Percentiles rank a stretch among this genome's conserved stretches.
Conservation (phyloP, 257 asterid species). For the Verbascum thapsus region DNA sequence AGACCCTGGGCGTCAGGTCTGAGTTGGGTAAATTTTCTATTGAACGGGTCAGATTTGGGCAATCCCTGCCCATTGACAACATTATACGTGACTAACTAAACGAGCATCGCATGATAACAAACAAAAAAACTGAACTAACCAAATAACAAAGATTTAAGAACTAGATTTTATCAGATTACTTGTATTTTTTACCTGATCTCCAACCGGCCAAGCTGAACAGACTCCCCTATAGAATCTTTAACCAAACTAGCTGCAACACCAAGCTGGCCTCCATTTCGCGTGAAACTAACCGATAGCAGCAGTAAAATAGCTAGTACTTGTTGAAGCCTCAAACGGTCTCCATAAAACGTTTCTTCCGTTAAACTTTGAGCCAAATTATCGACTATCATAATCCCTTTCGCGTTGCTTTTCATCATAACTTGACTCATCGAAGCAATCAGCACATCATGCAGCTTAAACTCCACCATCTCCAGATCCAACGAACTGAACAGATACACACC, state of each 20-base stretch:
- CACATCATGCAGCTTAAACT: conserved; percentile 78
- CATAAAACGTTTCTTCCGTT: conserved; percentile 51
- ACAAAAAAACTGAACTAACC: not conserved
- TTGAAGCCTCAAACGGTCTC: conserved; percentile 43
- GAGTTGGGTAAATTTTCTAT: no score
- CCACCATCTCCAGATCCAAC: conserved; percentile 92
- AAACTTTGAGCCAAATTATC: conserved; percentile 57
- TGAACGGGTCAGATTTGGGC: no score
- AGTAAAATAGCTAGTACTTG: conserved; percentile 42
- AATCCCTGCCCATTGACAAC: no score
- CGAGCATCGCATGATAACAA: no score
- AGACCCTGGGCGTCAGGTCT: no score
- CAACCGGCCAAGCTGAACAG: conserved; percentile 82
- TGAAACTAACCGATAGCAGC: conserved; percentile 49
- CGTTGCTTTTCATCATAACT: conserved; percentile 80
- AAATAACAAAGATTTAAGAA: no score
- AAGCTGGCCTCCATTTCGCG: conserved; percentile 77
- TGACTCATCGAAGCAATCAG: conserved; percentile 85
- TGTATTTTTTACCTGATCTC: conserved; percentile 65
- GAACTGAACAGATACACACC: conserved; percentile 43
- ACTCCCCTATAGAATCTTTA: conserved; percentile 68
- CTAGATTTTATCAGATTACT: no score
- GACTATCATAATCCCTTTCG: conserved; percentile 62
- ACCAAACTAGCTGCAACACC: conserved; percentile 53
- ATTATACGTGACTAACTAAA: no score